phyloP scores from a whole-genome alignment of 1,139 yeast genomes.

The Pichia sp. region DNA sequence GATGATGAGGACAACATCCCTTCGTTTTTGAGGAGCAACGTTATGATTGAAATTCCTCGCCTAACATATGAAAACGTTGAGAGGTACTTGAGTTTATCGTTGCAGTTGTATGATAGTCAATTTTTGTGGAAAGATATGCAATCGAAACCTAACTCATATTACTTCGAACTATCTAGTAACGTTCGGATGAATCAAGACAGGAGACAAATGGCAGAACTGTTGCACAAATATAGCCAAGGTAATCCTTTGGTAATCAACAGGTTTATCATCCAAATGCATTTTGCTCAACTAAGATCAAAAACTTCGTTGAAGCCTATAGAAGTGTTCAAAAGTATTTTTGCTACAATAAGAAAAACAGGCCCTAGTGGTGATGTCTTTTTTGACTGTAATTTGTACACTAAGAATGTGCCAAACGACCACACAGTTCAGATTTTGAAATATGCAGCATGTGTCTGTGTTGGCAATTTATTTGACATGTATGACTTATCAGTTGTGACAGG shows the following conservation, averaged over 20 bases:
- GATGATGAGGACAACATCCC: constrained; percentile 5
- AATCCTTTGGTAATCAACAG: constrained; percentile 25
- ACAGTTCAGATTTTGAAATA: constrained; percentile 35
- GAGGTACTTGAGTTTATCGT: constrained; percentile 27
- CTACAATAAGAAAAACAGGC: background rate
- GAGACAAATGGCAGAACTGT: constrained; percentile 22
- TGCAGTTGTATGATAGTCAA: constrained; percentile 20
- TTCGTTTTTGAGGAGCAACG: constrained; percentile 6
- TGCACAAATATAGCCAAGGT: constrained; percentile 31
- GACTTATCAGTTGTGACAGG: constrained; percentile 42
- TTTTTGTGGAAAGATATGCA: constrained; percentile 13
- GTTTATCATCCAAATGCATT: constrained; percentile 23
- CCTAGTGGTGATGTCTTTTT: background rate
- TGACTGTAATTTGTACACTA: background rate
- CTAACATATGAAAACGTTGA: constrained; percentile 26
- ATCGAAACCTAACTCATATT: constrained; percentile 6
- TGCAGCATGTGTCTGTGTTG: constrained; percentile 44
- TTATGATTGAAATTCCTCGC: constrained; percentile 9
- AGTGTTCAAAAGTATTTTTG: background rate
- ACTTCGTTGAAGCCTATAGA: constrained; percentile 4
- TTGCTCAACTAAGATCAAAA: constrained; percentile 14
- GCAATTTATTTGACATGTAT: constrained; percentile 41
- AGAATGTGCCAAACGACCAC: constrained; percentile 20
- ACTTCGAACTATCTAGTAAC: constrained; percentile 4
- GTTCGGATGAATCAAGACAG: background rate